Percentiles rank a stretch among this genome's conserved stretches.
Conservation (phyloP, 306 rosid species). For the Hippophae tibetana region DNA sequence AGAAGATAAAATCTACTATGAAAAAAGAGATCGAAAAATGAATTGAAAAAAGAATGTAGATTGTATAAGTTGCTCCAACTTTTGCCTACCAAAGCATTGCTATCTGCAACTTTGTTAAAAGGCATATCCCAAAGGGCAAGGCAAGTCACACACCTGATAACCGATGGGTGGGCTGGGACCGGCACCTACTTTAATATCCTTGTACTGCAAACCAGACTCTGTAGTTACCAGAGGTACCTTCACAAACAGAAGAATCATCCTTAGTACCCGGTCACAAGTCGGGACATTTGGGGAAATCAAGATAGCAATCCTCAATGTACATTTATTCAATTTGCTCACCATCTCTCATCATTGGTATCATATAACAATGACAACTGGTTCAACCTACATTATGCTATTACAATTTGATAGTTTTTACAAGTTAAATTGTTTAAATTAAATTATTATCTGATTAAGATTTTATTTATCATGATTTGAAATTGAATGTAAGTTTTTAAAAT, state of each 20-base stretch:
- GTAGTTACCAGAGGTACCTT: constrained; percentile 82
- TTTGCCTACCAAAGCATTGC: neutral
- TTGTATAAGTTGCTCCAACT: neutral
- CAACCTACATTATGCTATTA: no score
- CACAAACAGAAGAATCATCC: constrained; percentile 18
- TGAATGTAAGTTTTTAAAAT: no score
- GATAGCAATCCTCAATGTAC: neutral
- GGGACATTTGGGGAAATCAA: constrained; percentile 12
- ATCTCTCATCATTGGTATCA: no score
- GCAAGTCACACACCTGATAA: constrained; percentile 58
- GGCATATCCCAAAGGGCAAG: constrained; percentile 10
- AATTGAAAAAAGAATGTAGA: constrained; percentile 1
- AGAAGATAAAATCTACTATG: neutral
- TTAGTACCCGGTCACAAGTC: constrained; percentile 9
- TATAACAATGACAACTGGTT: no score
- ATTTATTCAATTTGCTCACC: no score
- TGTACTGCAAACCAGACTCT: constrained; percentile 83
- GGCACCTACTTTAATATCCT: constrained; percentile 75
- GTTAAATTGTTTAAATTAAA: no score
- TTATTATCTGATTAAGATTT: no score
- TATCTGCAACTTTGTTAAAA: neutral
- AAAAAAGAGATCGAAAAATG: neutral
- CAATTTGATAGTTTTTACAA: no score
- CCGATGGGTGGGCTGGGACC: constrained; percentile 95
- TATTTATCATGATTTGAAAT: no score